phyloP scores from a whole-genome alignment of 2,329 filamentous ascomycete species.

The Stemphylium vesicarium region DNA sequence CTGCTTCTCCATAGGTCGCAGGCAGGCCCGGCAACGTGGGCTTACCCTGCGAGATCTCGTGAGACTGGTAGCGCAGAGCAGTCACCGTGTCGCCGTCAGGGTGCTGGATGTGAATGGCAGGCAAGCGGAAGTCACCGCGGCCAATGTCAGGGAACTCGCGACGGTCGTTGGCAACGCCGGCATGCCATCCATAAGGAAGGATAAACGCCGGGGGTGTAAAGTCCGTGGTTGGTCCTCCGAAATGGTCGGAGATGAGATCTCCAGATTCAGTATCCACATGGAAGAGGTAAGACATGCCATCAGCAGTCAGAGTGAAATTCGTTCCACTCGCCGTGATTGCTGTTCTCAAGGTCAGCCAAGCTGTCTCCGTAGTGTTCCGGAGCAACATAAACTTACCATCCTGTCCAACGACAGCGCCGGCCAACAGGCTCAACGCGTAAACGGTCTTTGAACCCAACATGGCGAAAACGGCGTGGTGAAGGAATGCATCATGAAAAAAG shows the following conservation, averaged over 20 bases:
- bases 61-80: conserved; percentile 64
- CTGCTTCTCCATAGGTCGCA: conserved; percentile 62
- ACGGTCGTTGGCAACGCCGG: conserved; percentile 57
- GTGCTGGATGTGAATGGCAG: conserved; percentile 67
- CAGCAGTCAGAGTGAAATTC: conserved; percentile 63
- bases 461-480: neutral
- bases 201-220: conserved; percentile 54
- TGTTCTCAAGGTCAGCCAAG: conserved; percentile 31
- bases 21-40: conserved; percentile 63
- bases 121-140: conserved; percentile 67
- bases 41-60: conserved; percentile 64
- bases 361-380: neutral
- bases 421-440: conserved; percentile 21
- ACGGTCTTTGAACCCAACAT: conserved; percentile 12
- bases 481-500: neutral
- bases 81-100: conserved; percentile 65
- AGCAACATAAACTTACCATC: conserved; percentile 17
- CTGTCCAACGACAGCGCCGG: conserved; percentile 20
- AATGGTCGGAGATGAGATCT: conserved; percentile 67
- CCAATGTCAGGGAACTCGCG: conserved; percentile 70
- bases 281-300: conserved; percentile 67
- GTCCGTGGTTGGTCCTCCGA: conserved; percentile 63
- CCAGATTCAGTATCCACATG: conserved; percentile 64
- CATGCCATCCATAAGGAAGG: conserved; percentile 60
- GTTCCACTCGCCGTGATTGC: conserved; percentile 62